Conservation (phyloP, 2,329 filamentous ascomycete species). For the Ophiosphaerella korrae region DNA sequence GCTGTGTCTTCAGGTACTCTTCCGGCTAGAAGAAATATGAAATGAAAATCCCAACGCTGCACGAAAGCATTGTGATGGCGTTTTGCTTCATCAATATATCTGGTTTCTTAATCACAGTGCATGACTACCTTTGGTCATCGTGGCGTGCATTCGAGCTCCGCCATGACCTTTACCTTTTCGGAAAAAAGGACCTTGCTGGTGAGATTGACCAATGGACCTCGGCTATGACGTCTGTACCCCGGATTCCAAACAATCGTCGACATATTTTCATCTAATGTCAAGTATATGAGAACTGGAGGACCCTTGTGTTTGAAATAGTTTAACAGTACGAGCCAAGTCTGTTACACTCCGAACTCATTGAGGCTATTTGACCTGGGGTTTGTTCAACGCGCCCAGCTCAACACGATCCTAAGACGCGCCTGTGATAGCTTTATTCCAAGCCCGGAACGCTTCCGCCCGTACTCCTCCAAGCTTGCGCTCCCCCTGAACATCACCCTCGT, state of each 20-base stretch:
- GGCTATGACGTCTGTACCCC: slow-evolving; percentile 34
- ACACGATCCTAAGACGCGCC: too few relatives aligned
- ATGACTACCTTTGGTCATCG: too few relatives aligned
- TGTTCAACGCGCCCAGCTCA: too few relatives aligned
- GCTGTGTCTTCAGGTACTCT: slow-evolving; percentile 44
- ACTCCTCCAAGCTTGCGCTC: not conserved
- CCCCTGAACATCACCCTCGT: not conserved
- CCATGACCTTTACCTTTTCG: not conserved
- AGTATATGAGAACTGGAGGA: not conserved
- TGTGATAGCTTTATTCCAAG: not conserved
- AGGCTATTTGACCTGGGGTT: too few relatives aligned
- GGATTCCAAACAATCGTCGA: slow-evolving; percentile 14
- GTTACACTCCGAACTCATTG: too few relatives aligned
- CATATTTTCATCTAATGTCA: slow-evolving; percentile 1
- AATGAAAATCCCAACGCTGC: slow-evolving; percentile 47
- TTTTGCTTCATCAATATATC: slow-evolving; percentile 37
- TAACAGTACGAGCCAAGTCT: too few relatives aligned
- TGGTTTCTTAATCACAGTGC: slow-evolving; percentile 8
- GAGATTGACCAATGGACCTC: slow-evolving; percentile 31
- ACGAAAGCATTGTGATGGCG: slow-evolving; percentile 42
- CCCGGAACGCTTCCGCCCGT: slow-evolving; percentile 4
- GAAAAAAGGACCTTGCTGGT: not conserved
- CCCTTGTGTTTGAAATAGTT: too few relatives aligned
- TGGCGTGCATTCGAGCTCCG: not conserved
- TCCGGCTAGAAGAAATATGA: slow-evolving; percentile 47